Evolutionary conservation across 192 early-diverging fungal species (phyloP).

Genomic region (Backusella tuberculispora): DNA sequence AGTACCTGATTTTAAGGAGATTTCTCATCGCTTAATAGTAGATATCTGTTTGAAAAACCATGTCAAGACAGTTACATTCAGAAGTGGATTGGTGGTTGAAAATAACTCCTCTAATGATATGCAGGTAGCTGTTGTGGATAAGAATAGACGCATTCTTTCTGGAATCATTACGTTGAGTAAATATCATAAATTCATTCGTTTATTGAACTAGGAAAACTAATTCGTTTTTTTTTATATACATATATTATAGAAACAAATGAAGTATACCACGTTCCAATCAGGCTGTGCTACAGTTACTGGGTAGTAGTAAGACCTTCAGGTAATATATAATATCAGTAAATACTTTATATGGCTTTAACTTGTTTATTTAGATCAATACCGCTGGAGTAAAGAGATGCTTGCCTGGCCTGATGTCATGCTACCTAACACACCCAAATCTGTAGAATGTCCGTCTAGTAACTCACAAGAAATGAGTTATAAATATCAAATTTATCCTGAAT

Average conservation of each 20-base stretch:
- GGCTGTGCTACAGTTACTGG: slow-evolving; percentile 66
- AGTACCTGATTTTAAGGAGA: slow-evolving; percentile 63
- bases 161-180: slow-evolving; percentile 13
- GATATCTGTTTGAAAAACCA: slow-evolving; percentile 75
- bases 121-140: slow-evolving; percentile 58
- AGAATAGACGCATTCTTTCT: slow-evolving; percentile 42
- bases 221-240: not conserved
- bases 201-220: not conserved
- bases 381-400: slow-evolving; percentile 68
- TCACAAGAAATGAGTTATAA: slow-evolving; percentile 41
- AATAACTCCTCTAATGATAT: slow-evolving; percentile 67
- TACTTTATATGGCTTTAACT: not conserved
- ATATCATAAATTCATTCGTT: not conserved
- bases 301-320: slow-evolving; percentile 70
- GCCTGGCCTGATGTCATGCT: slow-evolving; percentile 68
- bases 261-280: slow-evolving; percentile 69
- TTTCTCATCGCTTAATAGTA: slow-evolving; percentile 72
- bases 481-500: slow-evolving; percentile 51
- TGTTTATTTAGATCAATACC: slow-evolving; percentile 48
- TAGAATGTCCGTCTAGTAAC: slow-evolving; percentile 40
- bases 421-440: slow-evolving; percentile 29
- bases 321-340: not conserved
- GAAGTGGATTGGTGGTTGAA: slow-evolving; percentile 66
- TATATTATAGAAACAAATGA: slow-evolving; percentile 54
- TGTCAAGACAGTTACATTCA: slow-evolving; percentile 80